Evolutionary conservation across 2,329 filamentous ascomycete genomes (phyloP).

Genomic region (Fusarium kyushuense): DNA sequence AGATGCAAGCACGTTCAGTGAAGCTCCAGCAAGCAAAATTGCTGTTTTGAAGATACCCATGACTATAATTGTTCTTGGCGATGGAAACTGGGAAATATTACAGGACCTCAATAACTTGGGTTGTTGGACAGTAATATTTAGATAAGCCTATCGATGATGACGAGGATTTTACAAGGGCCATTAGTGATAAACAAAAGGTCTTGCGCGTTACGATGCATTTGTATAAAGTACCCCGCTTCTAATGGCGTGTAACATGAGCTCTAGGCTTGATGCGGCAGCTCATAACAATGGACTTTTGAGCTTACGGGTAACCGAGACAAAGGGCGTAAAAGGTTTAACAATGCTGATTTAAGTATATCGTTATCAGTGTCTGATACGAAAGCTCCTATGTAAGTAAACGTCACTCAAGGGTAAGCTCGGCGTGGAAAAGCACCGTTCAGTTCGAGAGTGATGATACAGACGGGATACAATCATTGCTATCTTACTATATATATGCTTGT

Average conservation of each 20-base stretch:
- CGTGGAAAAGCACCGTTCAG: background rate
- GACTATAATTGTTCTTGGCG: background rate
- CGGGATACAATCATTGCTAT: too few relatives aligned
- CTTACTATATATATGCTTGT: accelerated
- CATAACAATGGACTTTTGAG: background rate
- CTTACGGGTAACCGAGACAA: background rate
- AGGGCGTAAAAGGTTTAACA: too few relatives aligned
- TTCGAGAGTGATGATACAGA: too few relatives aligned
- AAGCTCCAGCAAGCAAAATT: constrained; percentile 6
- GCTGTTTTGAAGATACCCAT: constrained; percentile 18
- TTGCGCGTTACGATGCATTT: background rate
- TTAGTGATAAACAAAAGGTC: background rate
- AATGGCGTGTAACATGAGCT: background rate
- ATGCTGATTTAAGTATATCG: background rate
- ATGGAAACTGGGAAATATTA: background rate
- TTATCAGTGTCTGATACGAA: background rate
- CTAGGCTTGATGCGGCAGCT: constrained; percentile 29
- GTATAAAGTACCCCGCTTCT: constrained; percentile 11
- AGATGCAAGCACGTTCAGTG: background rate
- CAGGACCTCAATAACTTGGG: too few relatives aligned
- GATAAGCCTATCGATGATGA: constrained; percentile 13
- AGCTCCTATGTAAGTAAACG: background rate
- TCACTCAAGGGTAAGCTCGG: background rate
- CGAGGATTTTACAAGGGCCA: background rate
- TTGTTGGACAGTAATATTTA: background rate